Conservation (phyloP, 106 monocot genomes). For the Gastrodia elata region DNA sequence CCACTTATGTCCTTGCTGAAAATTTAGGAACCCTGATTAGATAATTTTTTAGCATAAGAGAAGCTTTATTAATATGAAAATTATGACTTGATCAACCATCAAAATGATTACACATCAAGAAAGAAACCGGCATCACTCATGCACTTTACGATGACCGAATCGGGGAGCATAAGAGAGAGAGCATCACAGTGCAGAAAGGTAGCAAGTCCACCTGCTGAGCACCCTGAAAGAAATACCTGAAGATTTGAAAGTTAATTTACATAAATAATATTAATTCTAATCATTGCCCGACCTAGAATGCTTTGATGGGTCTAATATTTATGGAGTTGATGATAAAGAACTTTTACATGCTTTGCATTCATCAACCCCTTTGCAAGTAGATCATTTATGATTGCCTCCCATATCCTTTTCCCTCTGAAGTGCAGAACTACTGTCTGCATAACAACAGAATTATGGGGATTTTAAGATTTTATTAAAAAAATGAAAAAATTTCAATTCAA, state of each 20-base stretch:
- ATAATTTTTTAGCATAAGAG: too few species aligned
- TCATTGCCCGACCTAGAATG: neutral
- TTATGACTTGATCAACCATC: conserved; percentile 2
- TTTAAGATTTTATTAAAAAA: neutral
- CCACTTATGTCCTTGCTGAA: conserved; percentile 65
- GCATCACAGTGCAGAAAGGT: conserved; percentile 79
- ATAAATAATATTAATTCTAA: neutral
- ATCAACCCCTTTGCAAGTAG: conserved; percentile 57
- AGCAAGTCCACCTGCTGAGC: conserved; percentile 89
- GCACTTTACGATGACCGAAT: conserved; percentile 49
- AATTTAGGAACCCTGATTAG: neutral
- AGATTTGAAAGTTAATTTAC: conserved; percentile 2
- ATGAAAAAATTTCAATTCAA: neutral
- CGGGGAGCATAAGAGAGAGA: conserved; percentile 30
- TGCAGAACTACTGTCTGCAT: conserved; percentile 36
- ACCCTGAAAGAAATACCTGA: conserved; percentile 89
- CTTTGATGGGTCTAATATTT: neutral
- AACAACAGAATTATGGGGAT: neutral
- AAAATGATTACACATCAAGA: conserved; percentile 58
- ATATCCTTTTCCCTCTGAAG: conserved; percentile 89
- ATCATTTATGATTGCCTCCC: conserved; percentile 62
- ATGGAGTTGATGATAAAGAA: neutral
- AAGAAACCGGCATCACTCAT: conserved; percentile 96
- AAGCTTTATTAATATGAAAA: neutral
- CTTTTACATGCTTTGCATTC: conserved; percentile 54